Percentiles rank a stretch among this genome's conserved stretches.
Evolutionary conservation across 345 rosid genomes (phyloP).

Genomic region (Kernera saxatilis): DNA sequence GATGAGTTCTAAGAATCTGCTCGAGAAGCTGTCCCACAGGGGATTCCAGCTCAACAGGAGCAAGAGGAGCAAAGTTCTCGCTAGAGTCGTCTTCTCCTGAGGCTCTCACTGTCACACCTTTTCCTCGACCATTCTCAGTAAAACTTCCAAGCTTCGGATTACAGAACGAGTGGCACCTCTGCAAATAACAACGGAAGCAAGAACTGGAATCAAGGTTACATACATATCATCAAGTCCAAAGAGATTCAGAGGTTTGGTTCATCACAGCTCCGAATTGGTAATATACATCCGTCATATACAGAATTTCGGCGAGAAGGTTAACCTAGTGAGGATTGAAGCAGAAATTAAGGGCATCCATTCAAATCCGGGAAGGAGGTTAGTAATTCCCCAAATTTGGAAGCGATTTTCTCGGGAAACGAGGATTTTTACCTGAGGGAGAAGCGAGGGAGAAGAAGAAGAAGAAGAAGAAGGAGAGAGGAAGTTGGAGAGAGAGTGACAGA

Average conservation of each 20-base stretch:
- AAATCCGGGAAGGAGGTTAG: background rate
- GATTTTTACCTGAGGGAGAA: slow-evolving; percentile 38
- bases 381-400: background rate
- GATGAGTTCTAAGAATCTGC: slow-evolving; percentile 78
- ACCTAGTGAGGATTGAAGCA: too few species aligned
- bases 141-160: slow-evolving; percentile 42
- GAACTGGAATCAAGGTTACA: background rate
- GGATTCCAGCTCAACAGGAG: slow-evolving; percentile 77
- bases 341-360: background rate
- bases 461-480: slow-evolving; percentile 35
- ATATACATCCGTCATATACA: too few species aligned
- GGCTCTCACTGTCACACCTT: slow-evolving; percentile 54
- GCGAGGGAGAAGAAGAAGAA: slow-evolving; percentile 27
- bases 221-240: background rate
- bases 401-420: background rate
- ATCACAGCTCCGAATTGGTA: background rate
- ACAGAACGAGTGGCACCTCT: slow-evolving; percentile 54
- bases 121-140: slow-evolving; percentile 36
- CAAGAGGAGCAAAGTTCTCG: slow-evolving; percentile 45
- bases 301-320: too few species aligned
- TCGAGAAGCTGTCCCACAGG: slow-evolving; percentile 77
- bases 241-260: background rate
- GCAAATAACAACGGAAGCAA: background rate
- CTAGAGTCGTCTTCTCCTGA: slow-evolving; percentile 37
- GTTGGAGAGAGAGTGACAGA: slow-evolving; percentile 18